Percentiles rank a stretch among this genome's conserved stretches.
Evolutionary conservation across 1,284 basidiomycete genomes (phyloP).

Genomic region (Trichosporon sp.): DNA sequence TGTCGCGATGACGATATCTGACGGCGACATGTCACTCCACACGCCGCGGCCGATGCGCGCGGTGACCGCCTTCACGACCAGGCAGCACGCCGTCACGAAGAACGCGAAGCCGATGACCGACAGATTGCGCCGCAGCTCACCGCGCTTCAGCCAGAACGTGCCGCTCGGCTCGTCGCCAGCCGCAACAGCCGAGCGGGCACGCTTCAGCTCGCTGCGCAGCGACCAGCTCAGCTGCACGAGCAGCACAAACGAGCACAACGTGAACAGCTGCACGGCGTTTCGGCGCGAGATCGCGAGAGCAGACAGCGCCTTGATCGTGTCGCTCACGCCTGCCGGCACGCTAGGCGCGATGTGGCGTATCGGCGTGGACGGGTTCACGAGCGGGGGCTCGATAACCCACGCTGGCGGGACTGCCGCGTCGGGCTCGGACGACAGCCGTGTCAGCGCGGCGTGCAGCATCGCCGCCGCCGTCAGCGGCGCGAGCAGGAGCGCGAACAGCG

Average conservation of each 20-base stretch:
- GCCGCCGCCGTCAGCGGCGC: conserved; percentile 70
- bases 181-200: not conserved
- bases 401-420: conserved; percentile 53
- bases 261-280: conserved; percentile 70
- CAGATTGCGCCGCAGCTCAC: conserved; percentile 45
- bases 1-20: conserved; percentile 71
- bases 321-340: conserved; percentile 30
- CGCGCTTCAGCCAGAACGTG: conserved; percentile 42
- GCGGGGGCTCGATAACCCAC: conserved; percentile 74
- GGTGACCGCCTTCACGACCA: conserved; percentile 43
- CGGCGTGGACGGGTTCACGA: conserved; percentile 45
- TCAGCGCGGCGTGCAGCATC: conserved; percentile 56
- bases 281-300: conserved; percentile 68
- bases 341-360: conserved; percentile 37
- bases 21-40: conserved; percentile 62
- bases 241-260: conserved; percentile 70
- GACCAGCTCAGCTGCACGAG: conserved; percentile 71
- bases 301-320: conserved; percentile 54
- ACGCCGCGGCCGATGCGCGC: conserved; percentile 39
- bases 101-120: conserved; percentile 47
- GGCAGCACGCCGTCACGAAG: conserved; percentile 42
- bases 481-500: conserved; percentile 70
- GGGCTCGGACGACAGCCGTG: conserved; percentile 33
- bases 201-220: conserved; percentile 60
- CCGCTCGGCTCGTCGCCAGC: conserved; percentile 5